Percentiles rank a stretch among this genome's conserved stretches.
Conservation (phyloP, 345 rosid species). For the Syzygium grande region DNA sequence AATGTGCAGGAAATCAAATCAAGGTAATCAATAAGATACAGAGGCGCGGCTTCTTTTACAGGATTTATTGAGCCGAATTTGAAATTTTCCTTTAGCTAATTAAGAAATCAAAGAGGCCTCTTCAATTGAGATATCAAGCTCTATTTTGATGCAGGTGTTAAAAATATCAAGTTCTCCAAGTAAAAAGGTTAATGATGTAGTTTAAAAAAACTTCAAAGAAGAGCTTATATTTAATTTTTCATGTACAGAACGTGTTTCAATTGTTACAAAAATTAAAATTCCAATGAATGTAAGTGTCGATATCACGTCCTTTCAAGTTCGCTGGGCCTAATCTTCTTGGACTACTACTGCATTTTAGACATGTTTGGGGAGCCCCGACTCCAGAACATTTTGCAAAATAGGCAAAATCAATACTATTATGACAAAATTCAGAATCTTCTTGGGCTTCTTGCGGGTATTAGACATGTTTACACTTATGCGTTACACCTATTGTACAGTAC, state of each 20-base stretch:
- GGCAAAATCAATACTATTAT: neutral
- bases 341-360: neutral
- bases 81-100: neutral
- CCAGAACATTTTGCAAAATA: neutral
- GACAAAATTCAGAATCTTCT: neutral
- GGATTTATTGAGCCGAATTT: neutral
- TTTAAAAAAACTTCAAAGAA: neutral
- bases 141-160: neutral
- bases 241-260: neutral
- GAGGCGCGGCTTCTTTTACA: neutral
- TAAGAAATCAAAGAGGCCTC: neutral
- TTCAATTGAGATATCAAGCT: neutral
- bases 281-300: neutral
- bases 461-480: neutral
- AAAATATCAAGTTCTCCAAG: neutral
- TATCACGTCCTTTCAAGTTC: neutral
- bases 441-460: neutral
- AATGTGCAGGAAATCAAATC: neutral
- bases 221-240: neutral
- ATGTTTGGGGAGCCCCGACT: neutral
- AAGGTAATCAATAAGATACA: neutral
- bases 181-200: slow-evolving; percentile 16
- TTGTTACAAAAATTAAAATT: neutral
- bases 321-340: neutral
- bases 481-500: neutral